Base-by-base conservation (phyloP, 192 early-diverging fungal genomes). In the Ambispora gerdemannii region DNA sequence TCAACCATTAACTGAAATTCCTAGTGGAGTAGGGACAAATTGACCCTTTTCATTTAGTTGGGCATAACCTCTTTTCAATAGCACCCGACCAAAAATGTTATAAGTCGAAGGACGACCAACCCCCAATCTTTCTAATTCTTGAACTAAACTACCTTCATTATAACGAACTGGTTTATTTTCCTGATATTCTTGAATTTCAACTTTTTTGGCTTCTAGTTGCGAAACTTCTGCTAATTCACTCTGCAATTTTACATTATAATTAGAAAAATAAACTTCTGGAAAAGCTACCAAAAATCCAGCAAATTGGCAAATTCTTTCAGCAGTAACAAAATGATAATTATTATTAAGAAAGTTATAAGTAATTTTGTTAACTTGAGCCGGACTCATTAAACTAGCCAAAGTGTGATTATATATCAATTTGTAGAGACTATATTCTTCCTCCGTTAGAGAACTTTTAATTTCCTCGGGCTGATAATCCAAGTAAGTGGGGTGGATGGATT, bases 221-320 rank as follows among this genome's bases (percentile, higher is more conserved):
- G 55, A 58, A 58, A 58, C 1, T 58, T 1, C 3, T 58, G n/a
- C 55, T 58, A 58, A 58, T 4, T 58, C 55, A 24, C 55, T 58
- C 55, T 58, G 19, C 27, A 58, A 58, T 3, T 58, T 58, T 1
- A 58, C 55, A 58, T 58, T 58, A 58, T 58, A 58, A 58, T 58
- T 58, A 58, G 55, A 28, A 58, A 58, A 58, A 58, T 58, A 58
- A 58, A 58, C 22, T 58, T 58, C 55, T n/a, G 55, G 55, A 11
- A 24, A 58, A 24, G 17, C 11, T 24, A 25, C 55, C 55, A 58
- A 58, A 58, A 58, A 58, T 28, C 55, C 55, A 4, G n/a, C 55
- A 58, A 58, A 58, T 4, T 58, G 55, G 27, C 55, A 58, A 4
- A 58, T 25, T 28, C 55, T 58, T 58, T 58, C 55, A 1, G 2